These are phyloP conservation scores for Emergomyces africanus DNA, from an alignment of 2,329 filamentous ascomycete species.

Conservation along the genomic window DNA sequence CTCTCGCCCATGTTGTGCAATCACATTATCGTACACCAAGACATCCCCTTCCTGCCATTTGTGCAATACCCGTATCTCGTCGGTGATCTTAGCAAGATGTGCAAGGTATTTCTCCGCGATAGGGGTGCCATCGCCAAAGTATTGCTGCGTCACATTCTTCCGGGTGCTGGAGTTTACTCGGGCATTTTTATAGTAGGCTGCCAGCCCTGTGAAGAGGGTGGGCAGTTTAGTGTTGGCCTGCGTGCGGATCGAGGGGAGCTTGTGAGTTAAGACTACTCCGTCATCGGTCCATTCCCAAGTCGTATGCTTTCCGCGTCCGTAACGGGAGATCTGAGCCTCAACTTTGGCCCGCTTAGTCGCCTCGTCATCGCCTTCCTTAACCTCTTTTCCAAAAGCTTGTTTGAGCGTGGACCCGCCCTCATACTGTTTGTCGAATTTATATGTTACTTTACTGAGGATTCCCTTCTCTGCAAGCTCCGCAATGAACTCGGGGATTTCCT, in stretches of 20 bases:
- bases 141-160: constrained; percentile 16
- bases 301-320: constrained; percentile 29
- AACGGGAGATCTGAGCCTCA: constrained; percentile 33
- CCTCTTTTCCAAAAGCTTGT: constrained; percentile 37
- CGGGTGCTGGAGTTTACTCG: constrained; percentile 14
- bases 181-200: constrained; percentile 17
- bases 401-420: constrained; percentile 35
- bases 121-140: constrained; percentile 3
- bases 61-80: constrained; percentile 38
- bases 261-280: constrained; percentile 32
- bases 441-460: constrained; percentile 30
- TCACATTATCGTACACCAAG: constrained; percentile 35
- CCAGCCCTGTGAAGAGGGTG: constrained; percentile 35
- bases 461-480: constrained; percentile 28
- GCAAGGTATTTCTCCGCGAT: not conserved
- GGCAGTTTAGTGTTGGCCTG: constrained; percentile 35
- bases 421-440: constrained; percentile 34
- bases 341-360: constrained; percentile 31
- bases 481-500: constrained; percentile 38
- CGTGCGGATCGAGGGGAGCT: constrained; percentile 35
- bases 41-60: constrained; percentile 37
- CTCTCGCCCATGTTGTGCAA: constrained; percentile 38
- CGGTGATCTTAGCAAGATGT: constrained; percentile 26
- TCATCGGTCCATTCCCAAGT: constrained; percentile 39
- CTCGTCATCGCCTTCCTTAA: constrained; percentile 33